Evolutionary conservation across 108 stramenopile species (phyloP).

Genomic region (Cylindrotheca fusiformis): DNA sequence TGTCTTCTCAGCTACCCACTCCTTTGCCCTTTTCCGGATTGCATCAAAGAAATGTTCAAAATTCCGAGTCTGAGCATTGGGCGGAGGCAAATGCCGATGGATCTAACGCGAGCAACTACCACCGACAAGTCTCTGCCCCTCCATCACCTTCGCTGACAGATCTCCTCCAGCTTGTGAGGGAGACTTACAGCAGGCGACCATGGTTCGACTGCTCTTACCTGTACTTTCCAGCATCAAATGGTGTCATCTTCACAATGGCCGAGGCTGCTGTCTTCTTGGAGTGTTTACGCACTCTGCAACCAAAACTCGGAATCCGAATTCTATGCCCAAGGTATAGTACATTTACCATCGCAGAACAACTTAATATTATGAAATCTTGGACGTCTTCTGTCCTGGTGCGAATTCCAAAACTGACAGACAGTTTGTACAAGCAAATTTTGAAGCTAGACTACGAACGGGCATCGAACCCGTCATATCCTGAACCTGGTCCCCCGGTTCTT

Average conservation of each 20-base stretch:
- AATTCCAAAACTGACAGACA: slow-evolving; percentile 7
- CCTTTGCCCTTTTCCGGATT: background rate
- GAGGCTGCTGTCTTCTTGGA: slow-evolving; percentile 30
- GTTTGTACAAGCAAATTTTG: slow-evolving; percentile 6
- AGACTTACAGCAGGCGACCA: slow-evolving; percentile 2
- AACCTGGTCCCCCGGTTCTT: slow-evolving; percentile 14
- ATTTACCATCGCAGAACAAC: slow-evolving; percentile 1
- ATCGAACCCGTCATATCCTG: slow-evolving; percentile 7
- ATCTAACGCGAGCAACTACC: background rate
- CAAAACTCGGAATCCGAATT: slow-evolving; percentile 27
- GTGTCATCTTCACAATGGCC: slow-evolving; percentile 18
- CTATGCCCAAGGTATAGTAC: slow-evolving; percentile 28
- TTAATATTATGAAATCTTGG: slow-evolving; percentile 1
- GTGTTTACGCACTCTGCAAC: background rate
- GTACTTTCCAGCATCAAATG: slow-evolving; percentile 21
- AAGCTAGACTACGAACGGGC: slow-evolving; percentile 14
- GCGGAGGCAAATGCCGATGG: background rate
- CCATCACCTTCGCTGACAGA: background rate
- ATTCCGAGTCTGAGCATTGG: background rate
- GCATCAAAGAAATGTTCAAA: background rate
- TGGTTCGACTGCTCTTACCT: slow-evolving; percentile 4
- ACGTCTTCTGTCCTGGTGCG: background rate
- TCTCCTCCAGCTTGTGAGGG: background rate
- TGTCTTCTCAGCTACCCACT: background rate
- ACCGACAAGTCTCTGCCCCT: no score